Percentiles rank a stretch among this genome's conserved stretches.
These are phyloP conservation scores for Ophioceras dolichostomum DNA, from an alignment of 2,329 filamentous ascomycete species.

Conservation along the genomic window DNA sequence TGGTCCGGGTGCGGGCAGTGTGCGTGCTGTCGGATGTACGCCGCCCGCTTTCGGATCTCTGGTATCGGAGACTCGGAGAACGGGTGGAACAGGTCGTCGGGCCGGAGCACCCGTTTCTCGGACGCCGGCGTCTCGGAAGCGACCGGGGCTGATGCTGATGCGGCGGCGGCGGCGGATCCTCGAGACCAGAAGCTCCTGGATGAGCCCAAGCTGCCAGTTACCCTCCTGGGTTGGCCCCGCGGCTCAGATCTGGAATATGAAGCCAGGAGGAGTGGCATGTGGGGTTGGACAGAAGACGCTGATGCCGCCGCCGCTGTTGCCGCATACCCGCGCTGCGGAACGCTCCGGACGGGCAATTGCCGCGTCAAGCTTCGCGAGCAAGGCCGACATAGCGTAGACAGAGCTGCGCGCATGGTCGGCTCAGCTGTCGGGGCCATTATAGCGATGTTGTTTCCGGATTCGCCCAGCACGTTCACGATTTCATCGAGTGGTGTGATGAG, in stretches of 20 bases:
- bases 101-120: slow-evolving; percentile 33
- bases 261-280: no score
- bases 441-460: neutral
- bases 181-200: no score
- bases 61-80: slow-evolving; percentile 82
- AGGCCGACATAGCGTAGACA: slow-evolving; percentile 25
- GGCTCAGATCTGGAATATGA: no score
- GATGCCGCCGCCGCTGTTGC: neutral
- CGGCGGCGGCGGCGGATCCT: neutral
- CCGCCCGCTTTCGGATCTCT: slow-evolving; percentile 75
- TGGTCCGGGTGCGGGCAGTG: slow-evolving; percentile 89
- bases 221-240: no score
- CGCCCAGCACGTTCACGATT: neutral
- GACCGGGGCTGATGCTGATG: slow-evolving; percentile 6
- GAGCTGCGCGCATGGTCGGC: slow-evolving; percentile 24
- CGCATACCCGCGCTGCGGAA: neutral
- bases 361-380: slow-evolving; percentile 21
- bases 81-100: slow-evolving; percentile 85
- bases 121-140: slow-evolving; percentile 12
- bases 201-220: no score
- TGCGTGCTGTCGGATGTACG: slow-evolving; percentile 85
- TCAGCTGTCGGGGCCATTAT: slow-evolving; percentile 17
- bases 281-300: no score
- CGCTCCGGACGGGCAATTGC: slow-evolving; percentile 1
- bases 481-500: neutral